Evolutionary conservation across 2,329 filamentous ascomycete genomes (phyloP).

Genomic region (Colletotrichum coccodes): DNA sequence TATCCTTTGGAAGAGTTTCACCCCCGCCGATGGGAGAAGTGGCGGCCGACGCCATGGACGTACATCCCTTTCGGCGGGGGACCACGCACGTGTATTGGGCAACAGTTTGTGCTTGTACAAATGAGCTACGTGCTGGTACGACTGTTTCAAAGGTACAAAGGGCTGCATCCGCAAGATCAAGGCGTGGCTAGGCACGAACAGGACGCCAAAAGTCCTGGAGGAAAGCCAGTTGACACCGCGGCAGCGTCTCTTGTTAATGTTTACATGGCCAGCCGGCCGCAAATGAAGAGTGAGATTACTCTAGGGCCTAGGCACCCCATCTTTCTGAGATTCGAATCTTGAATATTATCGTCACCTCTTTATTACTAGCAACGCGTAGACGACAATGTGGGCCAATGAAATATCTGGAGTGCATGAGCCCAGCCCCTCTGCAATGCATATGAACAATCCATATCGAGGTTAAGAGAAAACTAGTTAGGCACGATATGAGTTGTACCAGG

Average conservation of each 20-base stretch:
- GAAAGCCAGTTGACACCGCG: background rate
- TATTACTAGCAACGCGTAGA: too few relatives aligned
- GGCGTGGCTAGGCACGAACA: background rate
- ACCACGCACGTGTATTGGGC: slow-evolving; percentile 54
- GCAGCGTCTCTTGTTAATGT: background rate
- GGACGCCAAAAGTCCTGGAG: background rate
- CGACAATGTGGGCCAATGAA: too few relatives aligned
- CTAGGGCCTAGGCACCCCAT: background rate
- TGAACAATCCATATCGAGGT: too few relatives aligned
- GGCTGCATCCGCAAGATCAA: background rate
- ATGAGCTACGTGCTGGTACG: slow-evolving; percentile 10
- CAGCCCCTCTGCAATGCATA: too few relatives aligned
- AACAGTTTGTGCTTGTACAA: background rate
- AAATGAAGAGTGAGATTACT: background rate
- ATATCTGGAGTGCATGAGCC: too few relatives aligned
- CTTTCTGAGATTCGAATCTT: background rate
- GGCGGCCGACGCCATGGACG: slow-evolving; percentile 61
- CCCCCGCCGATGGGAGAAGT: slow-evolving; percentile 60
- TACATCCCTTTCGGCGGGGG: slow-evolving; percentile 65
- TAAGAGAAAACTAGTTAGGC: too few relatives aligned
- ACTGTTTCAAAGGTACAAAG: slow-evolving; percentile 42
- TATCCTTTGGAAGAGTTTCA: slow-evolving; percentile 35
- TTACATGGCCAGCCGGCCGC: background rate
- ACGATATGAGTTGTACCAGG: too few relatives aligned
- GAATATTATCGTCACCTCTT: background rate